Base-by-base conservation (phyloP, 2,329 filamentous ascomycete genomes). In the Microdochium bolleyi region DNA sequence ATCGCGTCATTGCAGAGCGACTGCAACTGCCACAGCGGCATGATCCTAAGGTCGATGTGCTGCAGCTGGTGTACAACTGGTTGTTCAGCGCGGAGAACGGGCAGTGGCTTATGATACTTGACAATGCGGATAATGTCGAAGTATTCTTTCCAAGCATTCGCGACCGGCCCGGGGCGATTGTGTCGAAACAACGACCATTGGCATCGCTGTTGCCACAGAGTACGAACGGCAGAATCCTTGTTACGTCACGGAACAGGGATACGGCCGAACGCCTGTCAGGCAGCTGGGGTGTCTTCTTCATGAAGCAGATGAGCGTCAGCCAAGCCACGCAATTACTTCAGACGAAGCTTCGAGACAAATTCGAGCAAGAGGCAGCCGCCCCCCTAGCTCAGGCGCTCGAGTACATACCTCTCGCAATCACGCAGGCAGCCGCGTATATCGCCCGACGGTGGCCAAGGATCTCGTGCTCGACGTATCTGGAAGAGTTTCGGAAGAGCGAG, bases 371-470 rank as follows among this genome's bases (percentile, higher is more conserved):
- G 10, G 46, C 46, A 49, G 46, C 46, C 21, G 46, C 46, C 30
- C 62, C n/a, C 64, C 69, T 22, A 58, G 57, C 14, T 49, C 53
- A 8, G 24, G 37, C 30, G 30, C 30, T n/a, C n/a, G n/a, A n/a
- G n/a, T n/a, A n/a, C n/a, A n/a, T n/a, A n/a, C n/a, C n/a, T n/a
- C n/a, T n/a, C n/a, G n/a, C n/a, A n/a, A n/a, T n/a, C n/a, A n/a
- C n/a, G n/a, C n/a, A n/a, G n/a, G n/a, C n/a, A n/a, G 30, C 30
- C 30, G 30, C 30, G 30, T 34, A 34, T 34, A 34, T 34, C 14
- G 30, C 5, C 53, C 56, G 49, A 52, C 53, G 52, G 55, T 56
- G 11, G 70, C 70, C 13, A 60, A 69, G 14, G 56, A 67, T 37
- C 52, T 71, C 30, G 30, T 34, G 30, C 30, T 34, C 30, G 30